Evolutionary conservation across 176 grass and related monocot genomes (phyloP).

Genomic region (Zea mays): DNA sequence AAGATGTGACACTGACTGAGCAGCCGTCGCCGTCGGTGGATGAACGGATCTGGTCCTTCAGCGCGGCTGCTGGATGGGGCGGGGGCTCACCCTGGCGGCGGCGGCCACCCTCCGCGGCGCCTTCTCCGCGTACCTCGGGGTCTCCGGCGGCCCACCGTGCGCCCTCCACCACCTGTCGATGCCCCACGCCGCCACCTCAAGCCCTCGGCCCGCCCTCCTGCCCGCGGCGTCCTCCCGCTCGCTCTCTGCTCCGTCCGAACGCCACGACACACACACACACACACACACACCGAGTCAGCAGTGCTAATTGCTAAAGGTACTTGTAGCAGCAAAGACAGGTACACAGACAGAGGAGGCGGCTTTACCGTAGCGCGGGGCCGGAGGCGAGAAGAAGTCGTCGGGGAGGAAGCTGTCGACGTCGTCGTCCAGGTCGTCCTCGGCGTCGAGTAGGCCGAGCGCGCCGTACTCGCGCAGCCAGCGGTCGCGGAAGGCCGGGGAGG

Average conservation of each 20-base stretch:
- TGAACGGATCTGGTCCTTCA: neutral
- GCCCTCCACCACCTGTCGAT: constrained; percentile 53
- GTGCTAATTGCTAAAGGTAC: neutral
- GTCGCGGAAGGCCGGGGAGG: constrained; percentile 51
- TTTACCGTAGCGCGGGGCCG: constrained; percentile 20
- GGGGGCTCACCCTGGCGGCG: constrained; percentile 45
- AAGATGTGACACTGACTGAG: neutral
- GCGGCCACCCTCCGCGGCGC: constrained; percentile 40
- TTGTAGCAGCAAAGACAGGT: too few species aligned
- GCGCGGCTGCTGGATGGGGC: constrained; percentile 60
- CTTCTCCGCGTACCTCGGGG: constrained; percentile 50
- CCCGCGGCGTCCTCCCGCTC: neutral
- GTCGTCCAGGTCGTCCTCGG: neutral
- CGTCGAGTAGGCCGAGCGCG: constrained; percentile 46
- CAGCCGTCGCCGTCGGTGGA: neutral
- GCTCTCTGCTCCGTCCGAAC: neutral
- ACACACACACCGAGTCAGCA: neutral
- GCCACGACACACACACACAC: neutral
- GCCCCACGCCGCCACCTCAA: constrained; percentile 45
- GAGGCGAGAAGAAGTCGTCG: constrained; percentile 28
- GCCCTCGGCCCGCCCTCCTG: neutral
- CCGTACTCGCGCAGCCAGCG: constrained; percentile 47
- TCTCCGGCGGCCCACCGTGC: constrained; percentile 41
- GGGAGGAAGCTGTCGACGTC: constrained; percentile 14
- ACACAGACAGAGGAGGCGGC: too few species aligned